Percentiles rank a stretch among this genome's conserved stretches.
Evolutionary conservation across 306 rosid genomes (phyloP).

Genomic region (Notholithocarpus densiflorus): DNA sequence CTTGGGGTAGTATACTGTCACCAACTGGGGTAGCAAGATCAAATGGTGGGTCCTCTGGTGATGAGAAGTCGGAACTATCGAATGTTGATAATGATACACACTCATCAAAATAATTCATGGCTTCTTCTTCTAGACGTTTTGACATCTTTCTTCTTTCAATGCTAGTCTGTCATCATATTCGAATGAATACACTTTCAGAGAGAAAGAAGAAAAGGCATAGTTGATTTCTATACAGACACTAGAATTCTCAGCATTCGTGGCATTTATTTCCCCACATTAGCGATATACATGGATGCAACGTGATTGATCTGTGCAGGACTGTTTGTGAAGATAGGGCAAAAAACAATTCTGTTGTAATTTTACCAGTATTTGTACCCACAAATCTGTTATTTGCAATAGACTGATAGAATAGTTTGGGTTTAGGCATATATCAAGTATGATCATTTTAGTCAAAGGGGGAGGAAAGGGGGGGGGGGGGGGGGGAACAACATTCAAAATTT

Average conservation of each 20-base stretch:
- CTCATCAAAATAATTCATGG: conserved; percentile 90
- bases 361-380: neutral
- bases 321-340: neutral
- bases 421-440: neutral
- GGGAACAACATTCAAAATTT: no score
- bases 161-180: conserved; percentile 58
- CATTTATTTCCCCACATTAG: neutral
- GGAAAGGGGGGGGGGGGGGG: neutral
- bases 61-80: conserved; percentile 95
- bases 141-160: conserved; percentile 92
- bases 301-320: neutral
- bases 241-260: neutral
- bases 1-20: conserved; percentile 40
- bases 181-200: conserved; percentile 8
- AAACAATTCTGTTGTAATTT: neutral
- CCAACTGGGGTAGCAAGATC: conserved; percentile 41
- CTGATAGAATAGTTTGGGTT: neutral
- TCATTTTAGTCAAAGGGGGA: neutral
- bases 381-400: neutral
- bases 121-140: conserved; percentile 82
- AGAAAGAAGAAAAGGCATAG: conserved; percentile 9
- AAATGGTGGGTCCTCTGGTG: conserved; percentile 75
- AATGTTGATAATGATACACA: conserved; percentile 87
- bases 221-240: conserved; percentile 3
- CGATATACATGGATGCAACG: neutral